Evolutionary conservation across 1,284 basidiomycete genomes (phyloP), one percentile per base, ranked within the genome.

Genomic region (Rhodotorula sp.): DNA sequence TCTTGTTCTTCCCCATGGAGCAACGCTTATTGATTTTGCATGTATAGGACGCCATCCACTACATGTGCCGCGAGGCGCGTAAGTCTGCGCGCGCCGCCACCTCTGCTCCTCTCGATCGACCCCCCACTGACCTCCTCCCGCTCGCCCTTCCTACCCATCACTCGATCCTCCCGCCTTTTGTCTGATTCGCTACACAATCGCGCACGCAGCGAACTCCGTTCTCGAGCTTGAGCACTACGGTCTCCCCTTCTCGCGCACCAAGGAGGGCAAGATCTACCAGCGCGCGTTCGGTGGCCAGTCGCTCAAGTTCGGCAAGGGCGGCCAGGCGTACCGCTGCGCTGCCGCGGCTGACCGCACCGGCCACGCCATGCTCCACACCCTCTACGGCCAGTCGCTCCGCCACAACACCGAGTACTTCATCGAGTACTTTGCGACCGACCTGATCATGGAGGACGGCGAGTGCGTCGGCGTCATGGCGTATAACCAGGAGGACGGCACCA

Each of bases 361-460:
- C 36, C 97, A 99, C 82, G 97, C 97, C 56, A 89, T 99, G 81
- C 89, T 99, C 67, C 97, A 99, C 87, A 97, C 95, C 27, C 91
- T 99, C 71, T 80, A 80, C 70, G 97, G 97, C 79, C 97, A 99
- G 86, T 99, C 97, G 73, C 89, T 99, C 75, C 91, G 94, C 75
- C 97, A 99, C 87, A 91, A 99, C 87, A 99, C 97, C 82, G 97
- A 98, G 84, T 99, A 97, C 85, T 99, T 99, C 86, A 98, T 99
- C 83, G 97, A 99, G 84, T 99, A 95, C 85, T 99, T 99, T 83
- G 97, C 96, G 29, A 88, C 74, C 55, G 96, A 99, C 83, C 85
- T 99, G 72, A 94, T 99, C 83, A 98, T 99, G 97, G 88, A 98
- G 82, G 94, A 92, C 78, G 97, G 95, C 80, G 93, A 97, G 84